A percentile compares a stretch with the other conserved stretches of the same genome.
Evolutionary conservation across 345 rosid species (phyloP).

Genomic region (Eucalyptus tenuipes): DNA sequence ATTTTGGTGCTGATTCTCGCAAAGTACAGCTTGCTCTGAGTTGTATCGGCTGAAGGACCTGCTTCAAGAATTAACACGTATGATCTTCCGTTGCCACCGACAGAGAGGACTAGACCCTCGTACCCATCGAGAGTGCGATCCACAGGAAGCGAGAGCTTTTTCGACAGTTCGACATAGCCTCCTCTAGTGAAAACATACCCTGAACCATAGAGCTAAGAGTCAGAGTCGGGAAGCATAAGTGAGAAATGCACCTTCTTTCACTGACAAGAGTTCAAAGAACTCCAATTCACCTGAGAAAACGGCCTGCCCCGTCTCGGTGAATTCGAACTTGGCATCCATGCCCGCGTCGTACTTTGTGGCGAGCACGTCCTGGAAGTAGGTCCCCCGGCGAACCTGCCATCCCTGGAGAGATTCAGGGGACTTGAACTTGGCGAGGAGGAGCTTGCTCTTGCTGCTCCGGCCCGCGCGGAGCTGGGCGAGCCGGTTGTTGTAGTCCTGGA

Average conservation of each 20-base stretch:
- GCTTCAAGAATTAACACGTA: conserved; percentile 91
- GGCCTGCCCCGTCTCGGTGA: conserved; percentile 72
- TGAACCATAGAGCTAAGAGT: not conserved
- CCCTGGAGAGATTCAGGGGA: conserved; percentile 50
- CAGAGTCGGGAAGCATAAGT: not conserved
- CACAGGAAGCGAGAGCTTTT: conserved; percentile 62
- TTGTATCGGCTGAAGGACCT: conserved; percentile 80
- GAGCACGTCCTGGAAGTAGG: conserved; percentile 79
- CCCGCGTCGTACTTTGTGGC: conserved; percentile 87
- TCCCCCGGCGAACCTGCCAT: conserved; percentile 87
- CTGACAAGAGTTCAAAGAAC: not conserved
- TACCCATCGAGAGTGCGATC: conserved; percentile 92
- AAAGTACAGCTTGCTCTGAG: conserved; percentile 81
- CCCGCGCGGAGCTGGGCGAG: conserved; percentile 83
- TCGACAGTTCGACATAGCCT: conserved; percentile 86
- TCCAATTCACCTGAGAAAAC: conserved; percentile 62
- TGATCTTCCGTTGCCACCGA: conserved; percentile 97
- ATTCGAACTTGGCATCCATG: conserved; percentile 89
- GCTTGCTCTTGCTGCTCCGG: conserved; percentile 96
- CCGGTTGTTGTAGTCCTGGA: conserved; percentile 87
- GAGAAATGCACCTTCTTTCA: not conserved
- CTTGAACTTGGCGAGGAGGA: conserved; percentile 73
- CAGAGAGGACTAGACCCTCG: conserved; percentile 88
- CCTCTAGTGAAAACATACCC: conserved; percentile 92
- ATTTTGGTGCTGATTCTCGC: conserved; percentile 85